These are phyloP conservation scores for Aspergillus incahuasiensis DNA, from an alignment of 495 filamentous ascomycete genomes.

Conservation along the genomic window DNA sequence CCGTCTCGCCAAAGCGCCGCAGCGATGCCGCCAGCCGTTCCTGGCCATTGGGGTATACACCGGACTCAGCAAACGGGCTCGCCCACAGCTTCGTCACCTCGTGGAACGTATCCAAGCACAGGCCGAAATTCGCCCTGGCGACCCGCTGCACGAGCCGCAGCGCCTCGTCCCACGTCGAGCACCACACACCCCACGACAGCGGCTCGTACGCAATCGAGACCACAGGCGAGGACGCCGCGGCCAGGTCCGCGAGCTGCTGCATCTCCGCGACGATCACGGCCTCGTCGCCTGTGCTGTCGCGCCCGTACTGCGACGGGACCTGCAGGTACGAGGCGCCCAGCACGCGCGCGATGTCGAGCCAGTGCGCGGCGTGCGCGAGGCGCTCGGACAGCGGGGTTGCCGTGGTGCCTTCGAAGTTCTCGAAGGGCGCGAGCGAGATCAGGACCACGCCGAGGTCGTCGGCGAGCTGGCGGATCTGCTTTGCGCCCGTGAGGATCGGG, in stretches of 20 bases:
- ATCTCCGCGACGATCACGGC: constrained; percentile 58
- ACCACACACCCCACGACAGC: constrained; percentile 62
- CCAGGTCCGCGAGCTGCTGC: constrained; percentile 54
- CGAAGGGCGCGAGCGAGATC: constrained; percentile 67
- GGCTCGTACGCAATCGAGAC: constrained; percentile 63
- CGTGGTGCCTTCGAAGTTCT: constrained; percentile 63
- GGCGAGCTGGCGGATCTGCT: constrained; percentile 49
- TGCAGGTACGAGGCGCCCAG: constrained; percentile 61
- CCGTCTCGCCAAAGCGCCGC: constrained; percentile 42
- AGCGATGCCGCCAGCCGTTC: constrained; percentile 49
- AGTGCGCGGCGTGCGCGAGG: constrained; percentile 57
- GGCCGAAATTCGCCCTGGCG: constrained; percentile 61
- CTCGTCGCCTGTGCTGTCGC: constrained; percentile 47
- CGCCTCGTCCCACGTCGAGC: constrained; percentile 61
- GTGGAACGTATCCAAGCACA: constrained; percentile 73
- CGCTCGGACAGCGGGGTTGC: constrained; percentile 48
- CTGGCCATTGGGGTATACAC: constrained; percentile 51
- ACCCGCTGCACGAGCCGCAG: constrained; percentile 57
- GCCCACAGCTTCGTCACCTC: constrained; percentile 63
- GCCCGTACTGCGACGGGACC: constrained; percentile 60
- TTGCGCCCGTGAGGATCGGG: constrained; percentile 52
- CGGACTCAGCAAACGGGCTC: constrained; percentile 49
- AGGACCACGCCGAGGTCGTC: constrained; percentile 48
- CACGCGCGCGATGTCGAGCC: constrained; percentile 57
- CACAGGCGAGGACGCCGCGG: constrained; percentile 43